A percentile compares a stretch with the other conserved stretches of the same genome.
Conservation (phyloP, 2,329 filamentous ascomycete species). For the Xylariaceae sp. region DNA sequence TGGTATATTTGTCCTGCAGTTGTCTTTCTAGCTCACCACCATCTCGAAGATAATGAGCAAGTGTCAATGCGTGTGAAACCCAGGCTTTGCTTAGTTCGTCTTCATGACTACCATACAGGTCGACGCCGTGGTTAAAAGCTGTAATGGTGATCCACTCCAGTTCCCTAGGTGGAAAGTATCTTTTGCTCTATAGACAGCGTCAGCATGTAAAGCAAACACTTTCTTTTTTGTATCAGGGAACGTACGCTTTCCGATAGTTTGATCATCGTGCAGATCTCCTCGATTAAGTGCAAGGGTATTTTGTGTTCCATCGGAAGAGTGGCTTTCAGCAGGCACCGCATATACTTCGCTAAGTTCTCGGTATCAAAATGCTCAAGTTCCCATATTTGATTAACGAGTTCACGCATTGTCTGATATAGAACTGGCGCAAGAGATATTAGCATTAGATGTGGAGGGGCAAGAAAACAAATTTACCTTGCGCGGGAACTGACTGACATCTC, state of each 20-base stretch:
- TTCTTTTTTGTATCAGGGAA: background rate
- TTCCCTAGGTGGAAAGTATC: constrained; percentile 68
- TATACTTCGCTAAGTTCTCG: constrained; percentile 73
- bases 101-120: constrained; percentile 65
- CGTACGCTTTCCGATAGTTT: constrained; percentile 56
- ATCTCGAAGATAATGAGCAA: constrained; percentile 67
- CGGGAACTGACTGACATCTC: constrained; percentile 56
- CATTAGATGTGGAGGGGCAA: background rate
- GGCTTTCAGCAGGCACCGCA: constrained; percentile 77
- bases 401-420: constrained; percentile 62
- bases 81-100: constrained; percentile 64
- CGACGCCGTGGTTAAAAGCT: constrained; percentile 73
- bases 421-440: constrained; percentile 45
- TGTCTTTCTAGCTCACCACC: constrained; percentile 52
- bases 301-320: constrained; percentile 64
- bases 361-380: constrained; percentile 62
- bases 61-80: constrained; percentile 66
- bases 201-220: background rate
- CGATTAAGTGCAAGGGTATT: constrained; percentile 65
- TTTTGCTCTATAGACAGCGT: constrained; percentile 43
- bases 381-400: constrained; percentile 74
- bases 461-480: constrained; percentile 50
- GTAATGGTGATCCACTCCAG: constrained; percentile 77
- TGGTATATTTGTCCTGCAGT: constrained; percentile 54
- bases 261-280: constrained; percentile 66